Evolutionary conservation across 805 yeast genomes (phyloP), one percentile per base, ranked within the genome.

Genomic region (Sungouiozyma intestinalis): DNA sequence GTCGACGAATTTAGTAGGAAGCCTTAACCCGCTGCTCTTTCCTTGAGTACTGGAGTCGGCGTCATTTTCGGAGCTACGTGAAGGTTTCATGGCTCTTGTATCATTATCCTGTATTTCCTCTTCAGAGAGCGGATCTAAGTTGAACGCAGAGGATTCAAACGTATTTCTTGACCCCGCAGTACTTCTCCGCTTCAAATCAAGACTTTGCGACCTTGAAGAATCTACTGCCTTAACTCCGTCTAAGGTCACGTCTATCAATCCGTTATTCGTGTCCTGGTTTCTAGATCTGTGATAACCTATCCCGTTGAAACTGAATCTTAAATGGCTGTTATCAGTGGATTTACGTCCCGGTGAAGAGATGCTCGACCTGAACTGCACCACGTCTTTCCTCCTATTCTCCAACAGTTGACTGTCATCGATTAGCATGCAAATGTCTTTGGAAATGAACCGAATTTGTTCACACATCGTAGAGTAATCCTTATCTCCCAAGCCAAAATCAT

Each of bases 391-490:
- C 31, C 54, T 45, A 40, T 51, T 47, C 33, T 57, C 57, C 16
- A 60, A 45, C 7, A 58, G 37, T 11, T 47, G 51, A 19, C 52
- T 54, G 42, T 60, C 58, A 8, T 48, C 44, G 18, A 58, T 40
- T 24, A 70, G 67, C 43, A 61, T 63, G 11, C 51, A 41, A 5
- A 60, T 39, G 52, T 71, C 73, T 38, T 63, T 63, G 36, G 74
- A 62, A 5, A 53, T 47, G 7, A 35, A 65, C 3, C 62, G 50
- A 38, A 79, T 59, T 47, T 72, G 73, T 18, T 55, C 50, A 5
- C 48, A 51, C 41, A 76, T 56, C 24, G 64, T 54, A 1, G 51
- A 51, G 20, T 62, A 62, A 41, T 66, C 58, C 14, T 59, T 63
- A 36, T 49, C 27, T 60, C 45, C 36, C 55, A 57, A 39, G 47